These are phyloP conservation scores for Albugo candida DNA, from an alignment of 352 stramenopile genomes.

Conservation along the genomic window DNA sequence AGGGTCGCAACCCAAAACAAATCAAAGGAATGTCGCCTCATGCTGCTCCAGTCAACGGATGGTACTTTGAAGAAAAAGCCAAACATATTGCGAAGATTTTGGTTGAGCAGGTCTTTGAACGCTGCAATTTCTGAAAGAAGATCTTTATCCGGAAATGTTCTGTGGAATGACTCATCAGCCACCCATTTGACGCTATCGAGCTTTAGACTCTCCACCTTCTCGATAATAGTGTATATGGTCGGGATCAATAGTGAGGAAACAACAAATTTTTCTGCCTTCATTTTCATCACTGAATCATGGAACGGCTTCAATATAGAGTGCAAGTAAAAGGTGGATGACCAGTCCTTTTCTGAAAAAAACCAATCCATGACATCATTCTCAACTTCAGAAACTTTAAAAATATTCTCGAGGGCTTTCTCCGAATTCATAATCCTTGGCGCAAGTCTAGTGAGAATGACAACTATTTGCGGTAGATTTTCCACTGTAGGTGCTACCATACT, in stretches of 20 bases:
- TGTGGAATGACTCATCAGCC: no score
- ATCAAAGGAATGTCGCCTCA: slow-evolving; percentile 38
- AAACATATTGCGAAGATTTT: slow-evolving; percentile 31
- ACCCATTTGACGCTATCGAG: no score
- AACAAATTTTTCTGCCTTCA: slow-evolving; percentile 35
- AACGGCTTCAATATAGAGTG: slow-evolving; percentile 47
- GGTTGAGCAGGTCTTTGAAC: slow-evolving; percentile 26
- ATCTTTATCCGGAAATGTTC: not conserved
- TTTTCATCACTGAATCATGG: slow-evolving; percentile 29
- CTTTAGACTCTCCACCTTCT: slow-evolving; percentile 2
- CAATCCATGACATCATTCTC: no score
- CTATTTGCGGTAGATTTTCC: no score
- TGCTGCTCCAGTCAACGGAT: slow-evolving; percentile 15
- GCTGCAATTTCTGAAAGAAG: slow-evolving; percentile 49
- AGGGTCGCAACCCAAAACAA: slow-evolving; percentile 46
- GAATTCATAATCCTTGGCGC: no score
- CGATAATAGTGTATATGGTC: slow-evolving; percentile 41
- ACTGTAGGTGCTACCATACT: no score
- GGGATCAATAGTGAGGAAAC: slow-evolving; percentile 48
- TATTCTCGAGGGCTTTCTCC: no score
- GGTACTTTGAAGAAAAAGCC: slow-evolving; percentile 34
- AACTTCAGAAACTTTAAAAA: no score
- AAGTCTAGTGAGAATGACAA: no score
- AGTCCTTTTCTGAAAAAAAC: slow-evolving; percentile 29
- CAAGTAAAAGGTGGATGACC: slow-evolving; percentile 36